Conservation (phyloP, 2,329 filamentous ascomycete species). For the Tolypocladium ophioglossoides region DNA sequence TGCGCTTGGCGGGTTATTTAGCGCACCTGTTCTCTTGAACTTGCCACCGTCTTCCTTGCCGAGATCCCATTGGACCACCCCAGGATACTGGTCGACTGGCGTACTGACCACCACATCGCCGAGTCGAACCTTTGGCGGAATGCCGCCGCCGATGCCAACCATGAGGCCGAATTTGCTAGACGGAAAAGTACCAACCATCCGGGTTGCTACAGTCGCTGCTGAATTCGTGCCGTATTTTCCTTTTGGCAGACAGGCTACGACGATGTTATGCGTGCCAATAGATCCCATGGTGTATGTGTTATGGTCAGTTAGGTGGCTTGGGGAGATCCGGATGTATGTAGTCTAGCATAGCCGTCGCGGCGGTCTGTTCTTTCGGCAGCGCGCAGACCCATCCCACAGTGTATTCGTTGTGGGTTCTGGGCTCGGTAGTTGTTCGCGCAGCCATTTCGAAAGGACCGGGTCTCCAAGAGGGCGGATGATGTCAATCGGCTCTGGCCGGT, state of each 20-base stretch:
- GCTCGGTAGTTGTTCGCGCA: too few species aligned
- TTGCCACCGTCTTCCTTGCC: slow-evolving; percentile 7
- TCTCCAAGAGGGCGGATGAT: too few species aligned
- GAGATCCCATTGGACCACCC: slow-evolving; percentile 13
- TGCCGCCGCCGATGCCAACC: slow-evolving; percentile 14
- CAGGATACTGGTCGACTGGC: neutral
- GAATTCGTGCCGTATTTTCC: slow-evolving; percentile 4
- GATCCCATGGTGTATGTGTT: slow-evolving; percentile 6
- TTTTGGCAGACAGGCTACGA: slow-evolving; percentile 4
- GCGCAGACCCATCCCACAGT: slow-evolving; percentile 34
- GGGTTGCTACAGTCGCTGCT: slow-evolving; percentile 11
- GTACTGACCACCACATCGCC: slow-evolving; percentile 13
- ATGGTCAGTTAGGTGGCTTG: neutral
- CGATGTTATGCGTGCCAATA: slow-evolving; percentile 7
- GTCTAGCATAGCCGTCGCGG: slow-evolving; percentile 27
- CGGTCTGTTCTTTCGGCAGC: slow-evolving; percentile 21
- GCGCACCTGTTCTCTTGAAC: slow-evolving; percentile 2
- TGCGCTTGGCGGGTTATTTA: slow-evolving; percentile 5
- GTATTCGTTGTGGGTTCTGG: slow-evolving; percentile 11
- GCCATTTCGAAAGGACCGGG: too few species aligned
- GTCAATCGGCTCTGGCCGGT: too few species aligned
- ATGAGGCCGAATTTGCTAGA: slow-evolving; percentile 12
- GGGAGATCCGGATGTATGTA: slow-evolving; percentile 8
- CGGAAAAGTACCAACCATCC: slow-evolving; percentile 17
- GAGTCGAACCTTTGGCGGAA: slow-evolving; percentile 18